Evolutionary conservation across 352 stramenopile genomes (phyloP).

Genomic region (Thalassiosira hispida): DNA sequence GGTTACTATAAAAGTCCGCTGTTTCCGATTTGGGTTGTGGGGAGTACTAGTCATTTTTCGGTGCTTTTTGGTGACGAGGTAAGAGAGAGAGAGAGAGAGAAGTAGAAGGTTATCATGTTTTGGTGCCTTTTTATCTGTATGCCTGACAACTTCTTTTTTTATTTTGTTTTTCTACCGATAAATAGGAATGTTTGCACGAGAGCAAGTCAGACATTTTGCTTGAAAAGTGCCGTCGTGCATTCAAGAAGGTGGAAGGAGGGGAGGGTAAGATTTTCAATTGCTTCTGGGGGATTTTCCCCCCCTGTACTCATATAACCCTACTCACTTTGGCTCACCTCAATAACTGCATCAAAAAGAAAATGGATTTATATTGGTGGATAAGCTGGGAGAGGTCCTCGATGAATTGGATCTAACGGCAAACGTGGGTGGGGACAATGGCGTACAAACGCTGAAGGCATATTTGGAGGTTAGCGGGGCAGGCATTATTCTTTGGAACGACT

Average conservation of each 20-base stretch:
- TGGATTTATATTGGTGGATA: conserved; percentile 87
- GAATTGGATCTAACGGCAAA: conserved; percentile 79
- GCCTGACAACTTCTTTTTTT: not conserved
- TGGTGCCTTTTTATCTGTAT: no score
- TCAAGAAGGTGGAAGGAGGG: conserved; percentile 87
- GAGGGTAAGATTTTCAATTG: conserved; percentile 17
- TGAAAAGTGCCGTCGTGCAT: conserved; percentile 89
- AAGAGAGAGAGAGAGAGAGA: not conserved
- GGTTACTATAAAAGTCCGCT: conserved; percentile 90
- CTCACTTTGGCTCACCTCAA: not conserved
- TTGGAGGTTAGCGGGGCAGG: conserved; percentile 81
- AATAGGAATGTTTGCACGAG: conserved; percentile 71
- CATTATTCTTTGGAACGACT: conserved; percentile 93
- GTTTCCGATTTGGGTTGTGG: conserved; percentile 91
- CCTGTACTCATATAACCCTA: no score
- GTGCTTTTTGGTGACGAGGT: conserved; percentile 87
- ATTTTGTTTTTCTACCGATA: not conserved
- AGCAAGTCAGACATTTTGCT: conserved; percentile 87
- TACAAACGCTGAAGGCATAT: conserved; percentile 57
- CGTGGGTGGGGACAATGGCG: conserved; percentile 39
- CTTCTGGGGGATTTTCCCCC: not conserved
- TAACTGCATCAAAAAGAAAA: conserved; percentile 80
- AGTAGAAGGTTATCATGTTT: no score
- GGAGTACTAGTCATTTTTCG: conserved; percentile 90
- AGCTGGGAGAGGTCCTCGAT: conserved; percentile 81